phyloP scores from a whole-genome alignment of 169 alveolate species.

The Sarcocystis neurona region DNA sequence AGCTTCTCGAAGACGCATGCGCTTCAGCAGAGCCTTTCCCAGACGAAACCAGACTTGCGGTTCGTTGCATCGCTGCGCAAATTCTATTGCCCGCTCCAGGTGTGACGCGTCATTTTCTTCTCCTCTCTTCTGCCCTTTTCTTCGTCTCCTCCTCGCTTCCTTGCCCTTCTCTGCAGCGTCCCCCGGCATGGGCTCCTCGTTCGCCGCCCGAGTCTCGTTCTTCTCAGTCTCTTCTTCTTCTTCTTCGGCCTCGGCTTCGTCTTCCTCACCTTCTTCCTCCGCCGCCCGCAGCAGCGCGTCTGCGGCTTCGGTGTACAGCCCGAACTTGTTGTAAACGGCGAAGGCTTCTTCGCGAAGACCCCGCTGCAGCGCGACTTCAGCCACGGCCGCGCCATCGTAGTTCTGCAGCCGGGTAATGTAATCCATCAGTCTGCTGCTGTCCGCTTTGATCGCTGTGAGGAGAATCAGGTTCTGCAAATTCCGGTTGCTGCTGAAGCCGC shows the following conservation, averaged over 20 bases:
- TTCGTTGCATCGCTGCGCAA: slow-evolving; percentile 73
- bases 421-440: slow-evolving; percentile 88
- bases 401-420: slow-evolving; percentile 96
- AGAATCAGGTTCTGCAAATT: slow-evolving; percentile 94
- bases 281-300: slow-evolving; percentile 86
- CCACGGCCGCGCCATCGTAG: slow-evolving; percentile 96
- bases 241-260: too few relatives aligned
- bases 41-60: slow-evolving; percentile 90
- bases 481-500: slow-evolving; percentile 94
- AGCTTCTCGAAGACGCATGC: slow-evolving; percentile 88
- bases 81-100: slow-evolving; percentile 77
- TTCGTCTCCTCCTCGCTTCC: too few relatives aligned
- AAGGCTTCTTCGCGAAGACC: slow-evolving; percentile 93
- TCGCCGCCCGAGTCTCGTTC: too few relatives aligned
- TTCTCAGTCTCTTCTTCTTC: too few relatives aligned
- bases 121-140: too few relatives aligned
- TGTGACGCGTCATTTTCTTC: slow-evolving; percentile 68
- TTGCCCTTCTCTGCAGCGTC: too few relatives aligned
- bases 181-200: too few relatives aligned
- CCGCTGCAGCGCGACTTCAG: slow-evolving; percentile 89
- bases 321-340: slow-evolving; percentile 89
- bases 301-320: slow-evolving; percentile 92
- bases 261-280: slow-evolving; percentile 56
- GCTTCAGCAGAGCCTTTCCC: slow-evolving; percentile 93
- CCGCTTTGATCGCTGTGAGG: slow-evolving; percentile 93